A percentile compares a stretch with the other conserved stretches of the same genome.
Conservation (phyloP, 2,329 filamentous ascomycete species). For the Venturia oleaginea region DNA sequence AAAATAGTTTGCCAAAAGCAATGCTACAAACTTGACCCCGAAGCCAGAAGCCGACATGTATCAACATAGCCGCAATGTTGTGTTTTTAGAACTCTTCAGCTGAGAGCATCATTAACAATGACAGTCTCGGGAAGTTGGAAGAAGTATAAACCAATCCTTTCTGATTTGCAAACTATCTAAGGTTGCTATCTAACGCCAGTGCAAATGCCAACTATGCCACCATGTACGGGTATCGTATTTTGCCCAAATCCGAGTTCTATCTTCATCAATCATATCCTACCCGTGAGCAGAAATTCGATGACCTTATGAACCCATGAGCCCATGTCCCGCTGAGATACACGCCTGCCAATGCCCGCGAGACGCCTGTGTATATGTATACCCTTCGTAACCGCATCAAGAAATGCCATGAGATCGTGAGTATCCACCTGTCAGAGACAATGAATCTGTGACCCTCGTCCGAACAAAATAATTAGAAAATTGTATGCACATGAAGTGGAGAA, state of each 20-base stretch:
- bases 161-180: background rate
- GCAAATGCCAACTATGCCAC: background rate
- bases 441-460: background rate
- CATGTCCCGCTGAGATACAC: background rate
- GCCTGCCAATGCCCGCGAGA: background rate
- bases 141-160: background rate
- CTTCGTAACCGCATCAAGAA: background rate
- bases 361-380: background rate
- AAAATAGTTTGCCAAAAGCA: too few species aligned
- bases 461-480: background rate
- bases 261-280: background rate
- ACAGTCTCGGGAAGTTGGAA: background rate
- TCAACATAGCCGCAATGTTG: too few species aligned
- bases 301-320: background rate
- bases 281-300: background rate
- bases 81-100: too few species aligned
- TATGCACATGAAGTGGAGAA: slow-evolving; percentile 1
- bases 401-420: background rate
- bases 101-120: too few species aligned
- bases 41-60: too few species aligned
- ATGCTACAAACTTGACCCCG: too few species aligned
- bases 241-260: background rate
- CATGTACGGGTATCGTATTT: background rate
- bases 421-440: background rate
- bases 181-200: background rate